phyloP scores from a whole-genome alignment of 2,329 filamentous ascomycete genomes.

The Elsinoe perseae region DNA sequence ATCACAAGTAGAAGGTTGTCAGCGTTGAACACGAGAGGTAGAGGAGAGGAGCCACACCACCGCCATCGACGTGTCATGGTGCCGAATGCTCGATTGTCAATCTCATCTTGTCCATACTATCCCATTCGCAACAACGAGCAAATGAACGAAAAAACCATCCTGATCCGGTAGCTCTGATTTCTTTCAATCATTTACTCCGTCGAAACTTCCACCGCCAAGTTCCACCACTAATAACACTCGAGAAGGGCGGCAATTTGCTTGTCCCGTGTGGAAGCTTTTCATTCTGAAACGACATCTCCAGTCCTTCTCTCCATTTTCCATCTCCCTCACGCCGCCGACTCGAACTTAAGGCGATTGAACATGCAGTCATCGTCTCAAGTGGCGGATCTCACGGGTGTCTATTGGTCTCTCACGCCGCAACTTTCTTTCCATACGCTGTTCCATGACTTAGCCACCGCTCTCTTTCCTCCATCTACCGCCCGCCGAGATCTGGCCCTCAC shows the following conservation, averaged over 20 bases:
- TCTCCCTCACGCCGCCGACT: conserved; percentile 6
- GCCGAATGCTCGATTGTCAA: not conserved
- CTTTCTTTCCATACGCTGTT: not conserved
- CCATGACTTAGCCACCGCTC: not conserved
- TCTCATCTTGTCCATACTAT: not conserved
- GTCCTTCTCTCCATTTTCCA: conserved; percentile 7
- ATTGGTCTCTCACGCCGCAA: conserved; percentile 5
- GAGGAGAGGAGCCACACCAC: not conserved
- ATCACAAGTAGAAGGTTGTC: not conserved
- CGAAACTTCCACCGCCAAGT: not conserved
- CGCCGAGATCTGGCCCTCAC: not conserved
- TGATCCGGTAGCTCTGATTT: too few relatives aligned
- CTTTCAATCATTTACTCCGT: too few relatives aligned
- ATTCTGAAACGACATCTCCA: conserved; percentile 6
- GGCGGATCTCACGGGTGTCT: not conserved
- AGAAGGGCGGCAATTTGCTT: not conserved
- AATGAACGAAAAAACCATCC: not conserved
- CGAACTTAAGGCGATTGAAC: not conserved
- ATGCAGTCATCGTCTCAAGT: conserved; percentile 2
- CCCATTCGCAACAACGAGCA: not conserved
- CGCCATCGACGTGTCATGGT: not conserved
- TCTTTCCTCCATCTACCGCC: not conserved
- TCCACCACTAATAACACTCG: not conserved
- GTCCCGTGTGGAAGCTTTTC: not conserved
- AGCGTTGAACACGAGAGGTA: not conserved